A percentile compares a stretch with the other conserved stretches of the same genome.
Evolutionary conservation across 345 rosid species (phyloP).

Genomic region (Salix udensis): DNA sequence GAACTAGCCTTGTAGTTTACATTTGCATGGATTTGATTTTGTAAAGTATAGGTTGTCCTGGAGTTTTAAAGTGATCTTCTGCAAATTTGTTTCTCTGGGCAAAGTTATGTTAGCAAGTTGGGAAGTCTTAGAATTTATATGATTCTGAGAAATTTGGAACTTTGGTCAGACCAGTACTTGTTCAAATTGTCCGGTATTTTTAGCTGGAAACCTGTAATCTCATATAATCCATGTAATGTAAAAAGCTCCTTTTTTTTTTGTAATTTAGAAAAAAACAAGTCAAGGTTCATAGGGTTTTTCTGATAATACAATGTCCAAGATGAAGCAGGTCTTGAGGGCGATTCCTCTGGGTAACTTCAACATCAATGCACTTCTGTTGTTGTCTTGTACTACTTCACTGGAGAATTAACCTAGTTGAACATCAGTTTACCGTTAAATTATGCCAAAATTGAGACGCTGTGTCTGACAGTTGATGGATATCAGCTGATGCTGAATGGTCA

Average conservation of each 20-base stretch:
- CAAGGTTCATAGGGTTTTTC: not conserved
- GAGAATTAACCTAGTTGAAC: not conserved
- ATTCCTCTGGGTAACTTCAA: not conserved
- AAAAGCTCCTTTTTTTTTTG: not conserved
- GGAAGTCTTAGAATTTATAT: not conserved
- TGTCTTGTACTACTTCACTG: not conserved
- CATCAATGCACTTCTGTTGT: not conserved
- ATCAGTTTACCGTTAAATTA: not conserved
- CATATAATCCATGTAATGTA: not conserved
- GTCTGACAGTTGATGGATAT: not conserved
- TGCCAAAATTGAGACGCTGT: not conserved
- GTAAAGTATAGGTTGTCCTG: not conserved
- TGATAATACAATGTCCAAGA: not conserved
- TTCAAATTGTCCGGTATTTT: not conserved
- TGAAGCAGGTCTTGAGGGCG: not conserved
- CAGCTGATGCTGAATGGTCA: not conserved
- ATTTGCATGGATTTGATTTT: not conserved
- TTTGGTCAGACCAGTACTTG: not conserved
- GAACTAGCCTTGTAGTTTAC: not conserved
- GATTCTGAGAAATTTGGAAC: not conserved
- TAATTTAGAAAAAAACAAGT: not conserved
- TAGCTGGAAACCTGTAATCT: not conserved
- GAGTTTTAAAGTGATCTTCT: not conserved
- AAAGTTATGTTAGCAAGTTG: not conserved
- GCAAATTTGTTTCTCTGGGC: not conserved